Percentiles rank a stretch among this genome's conserved stretches.
Evolutionary conservation across 2,329 filamentous ascomycete genomes (phyloP).

Genomic region (Cryphonectria radicalis): DNA sequence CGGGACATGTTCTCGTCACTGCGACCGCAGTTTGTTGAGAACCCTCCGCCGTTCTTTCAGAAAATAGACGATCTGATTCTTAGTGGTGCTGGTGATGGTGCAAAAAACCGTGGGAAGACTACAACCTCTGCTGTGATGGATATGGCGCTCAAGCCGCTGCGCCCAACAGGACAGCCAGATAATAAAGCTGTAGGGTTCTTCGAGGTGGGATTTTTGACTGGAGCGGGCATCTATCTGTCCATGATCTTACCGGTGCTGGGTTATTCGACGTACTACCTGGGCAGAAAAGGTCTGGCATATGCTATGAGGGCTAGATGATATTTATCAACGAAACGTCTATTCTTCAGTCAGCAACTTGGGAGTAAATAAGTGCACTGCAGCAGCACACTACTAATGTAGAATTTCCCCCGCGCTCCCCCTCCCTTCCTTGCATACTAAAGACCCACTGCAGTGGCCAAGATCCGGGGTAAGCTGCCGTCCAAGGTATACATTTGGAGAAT

Average conservation of each 20-base stretch:
- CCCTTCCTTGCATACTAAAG: background rate
- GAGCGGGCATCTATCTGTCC: constrained; percentile 36
- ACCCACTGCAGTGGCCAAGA: constrained; percentile 9
- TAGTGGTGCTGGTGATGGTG: constrained; percentile 29
- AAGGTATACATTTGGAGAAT: constrained; percentile 1
- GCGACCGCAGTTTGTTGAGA: constrained; percentile 47
- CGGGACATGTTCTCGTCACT: constrained; percentile 48
- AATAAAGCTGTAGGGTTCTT: constrained; percentile 49
- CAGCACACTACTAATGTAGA: background rate
- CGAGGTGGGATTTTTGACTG: constrained; percentile 50
- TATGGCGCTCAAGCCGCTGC: constrained; percentile 36
- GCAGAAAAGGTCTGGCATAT: constrained; percentile 29
- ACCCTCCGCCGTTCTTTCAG: constrained; percentile 29
- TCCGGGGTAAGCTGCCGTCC: constrained; percentile 10
- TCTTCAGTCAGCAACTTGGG: background rate
- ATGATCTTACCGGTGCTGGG: constrained; percentile 31
- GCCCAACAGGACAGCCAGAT: constrained; percentile 40
- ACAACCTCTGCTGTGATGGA: constrained; percentile 30
- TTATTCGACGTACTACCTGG: constrained; percentile 29
- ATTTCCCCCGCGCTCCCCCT: background rate
- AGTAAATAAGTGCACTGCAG: background rate
- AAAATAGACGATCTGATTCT: constrained; percentile 32
- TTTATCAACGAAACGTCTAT: background rate
- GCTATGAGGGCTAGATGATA: constrained; percentile 9
- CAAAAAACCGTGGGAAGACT: constrained; percentile 22